A percentile compares a stretch with the other conserved stretches of the same genome.
phyloP scores from a whole-genome alignment of 2,329 filamentous ascomycete species.

The Colletotrichum zoysiae region DNA sequence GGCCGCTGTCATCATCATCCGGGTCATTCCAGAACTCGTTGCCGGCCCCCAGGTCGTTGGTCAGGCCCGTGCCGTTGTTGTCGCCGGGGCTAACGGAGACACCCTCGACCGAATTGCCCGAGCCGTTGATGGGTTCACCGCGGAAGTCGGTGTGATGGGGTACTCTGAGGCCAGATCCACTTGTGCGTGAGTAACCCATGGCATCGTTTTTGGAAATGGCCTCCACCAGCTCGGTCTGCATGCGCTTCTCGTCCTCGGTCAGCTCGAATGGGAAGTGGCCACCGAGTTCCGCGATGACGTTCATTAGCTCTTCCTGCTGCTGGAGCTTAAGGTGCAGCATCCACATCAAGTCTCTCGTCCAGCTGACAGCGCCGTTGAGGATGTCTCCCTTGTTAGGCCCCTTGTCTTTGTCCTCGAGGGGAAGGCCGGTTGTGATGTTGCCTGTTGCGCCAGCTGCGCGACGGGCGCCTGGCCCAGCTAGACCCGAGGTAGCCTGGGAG shows the following conservation, averaged over 20 bases:
- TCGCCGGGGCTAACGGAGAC: conserved; percentile 67
- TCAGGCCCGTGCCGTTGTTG: conserved; percentile 52
- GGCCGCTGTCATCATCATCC: conserved; percentile 79
- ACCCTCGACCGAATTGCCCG: conserved; percentile 53
- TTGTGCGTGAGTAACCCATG: conserved; percentile 87
- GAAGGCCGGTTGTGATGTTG: conserved; percentile 92
- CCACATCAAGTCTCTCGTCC: conserved; percentile 99
- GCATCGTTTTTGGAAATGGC: conserved; percentile 86
- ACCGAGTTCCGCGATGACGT: conserved; percentile 78
- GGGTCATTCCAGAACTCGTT: conserved; percentile 76
- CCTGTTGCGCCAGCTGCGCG: conserved; percentile 79
- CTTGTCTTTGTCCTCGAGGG: conserved; percentile 97
- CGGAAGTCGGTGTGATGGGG: conserved; percentile 93
- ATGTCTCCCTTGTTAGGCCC: conserved; percentile 99
- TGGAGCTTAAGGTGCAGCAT: conserved; percentile 89
- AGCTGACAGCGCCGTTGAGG: conserved; percentile 94
- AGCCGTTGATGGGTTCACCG: conserved; percentile 77
- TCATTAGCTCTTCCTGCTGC: conserved; percentile 87
- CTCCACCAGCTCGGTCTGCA: conserved; percentile 93
- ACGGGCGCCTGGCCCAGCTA: conserved; percentile 86
- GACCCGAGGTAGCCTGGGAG: conserved; percentile 84
- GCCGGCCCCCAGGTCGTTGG: conserved; percentile 62
- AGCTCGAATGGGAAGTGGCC: conserved; percentile 83
- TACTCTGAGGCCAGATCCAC: conserved; percentile 88
- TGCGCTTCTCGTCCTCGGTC: conserved; percentile 92